Evolutionary conservation across 2,329 filamentous ascomycete genomes (phyloP).

Genomic region (Lachnellula arida): DNA sequence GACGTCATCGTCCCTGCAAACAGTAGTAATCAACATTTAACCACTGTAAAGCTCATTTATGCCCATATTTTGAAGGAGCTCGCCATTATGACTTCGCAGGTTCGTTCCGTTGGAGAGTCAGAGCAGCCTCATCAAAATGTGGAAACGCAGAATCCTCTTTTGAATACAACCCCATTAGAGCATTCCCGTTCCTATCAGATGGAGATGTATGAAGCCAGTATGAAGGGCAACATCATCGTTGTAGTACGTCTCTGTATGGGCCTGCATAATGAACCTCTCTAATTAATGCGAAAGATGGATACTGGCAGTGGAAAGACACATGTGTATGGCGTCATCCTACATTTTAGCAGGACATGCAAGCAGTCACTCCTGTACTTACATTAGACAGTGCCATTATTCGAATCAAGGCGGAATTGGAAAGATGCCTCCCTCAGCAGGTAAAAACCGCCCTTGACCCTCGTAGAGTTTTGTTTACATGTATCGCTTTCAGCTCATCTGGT

Average conservation of each 20-base stretch:
- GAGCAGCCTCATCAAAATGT: no score
- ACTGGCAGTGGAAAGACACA: conserved; percentile 74
- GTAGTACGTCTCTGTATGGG: conserved; percentile 41
- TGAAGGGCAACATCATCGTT: conserved; percentile 64
- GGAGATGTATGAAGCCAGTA: conserved; percentile 69
- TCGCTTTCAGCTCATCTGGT: conserved; percentile 54
- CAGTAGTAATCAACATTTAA: no score
- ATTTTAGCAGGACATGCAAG: not conserved
- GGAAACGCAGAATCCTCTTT: no score
- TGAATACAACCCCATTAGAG: no score
- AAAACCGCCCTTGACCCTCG: not conserved
- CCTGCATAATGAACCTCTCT: not conserved
- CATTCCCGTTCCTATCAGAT: conserved; percentile 50
- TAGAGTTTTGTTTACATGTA: not conserved
- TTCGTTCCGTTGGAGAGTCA: no score
- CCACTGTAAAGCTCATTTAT: no score
- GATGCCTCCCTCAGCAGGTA: conserved; percentile 49
- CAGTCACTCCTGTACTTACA: not conserved
- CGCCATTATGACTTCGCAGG: no score
- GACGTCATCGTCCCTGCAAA: no score
- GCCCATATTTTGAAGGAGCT: no score
- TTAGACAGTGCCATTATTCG: conserved; percentile 57
- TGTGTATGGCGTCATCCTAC: conserved; percentile 48
- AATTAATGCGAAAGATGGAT: conserved; percentile 54
- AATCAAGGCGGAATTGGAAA: conserved; percentile 60